Percentiles rank a stretch among this genome's conserved stretches.
Conservation (phyloP, 1,139 yeast genomes). For the Kazachstania sp. region DNA sequence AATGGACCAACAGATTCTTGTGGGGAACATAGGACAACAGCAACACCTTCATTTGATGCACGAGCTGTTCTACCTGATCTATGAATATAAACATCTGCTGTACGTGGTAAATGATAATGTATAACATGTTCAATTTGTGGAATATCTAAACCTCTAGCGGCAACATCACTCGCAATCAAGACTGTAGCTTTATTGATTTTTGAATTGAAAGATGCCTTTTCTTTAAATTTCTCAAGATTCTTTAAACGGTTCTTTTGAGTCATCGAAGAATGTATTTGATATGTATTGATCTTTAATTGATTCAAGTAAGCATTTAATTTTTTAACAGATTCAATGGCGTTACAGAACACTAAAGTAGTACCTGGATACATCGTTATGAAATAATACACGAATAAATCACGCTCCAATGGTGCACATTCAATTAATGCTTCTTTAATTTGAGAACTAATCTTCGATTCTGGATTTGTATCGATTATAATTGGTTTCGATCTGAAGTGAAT, state of each 20-base stretch:
- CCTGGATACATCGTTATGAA: constrained; percentile 84
- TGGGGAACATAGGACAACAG: constrained; percentile 87
- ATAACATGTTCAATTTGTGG: constrained; percentile 88
- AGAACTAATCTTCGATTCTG: constrained; percentile 70
- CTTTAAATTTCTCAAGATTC: constrained; percentile 66
- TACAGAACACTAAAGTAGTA: constrained; percentile 82
- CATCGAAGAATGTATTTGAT: constrained; percentile 89
- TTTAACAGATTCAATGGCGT: constrained; percentile 88
- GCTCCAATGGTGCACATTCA: constrained; percentile 84
- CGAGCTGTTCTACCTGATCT: constrained; percentile 98
- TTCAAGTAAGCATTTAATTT: constrained; percentile 69
- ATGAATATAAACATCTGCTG: constrained; percentile 92
- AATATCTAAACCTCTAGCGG: constrained; percentile 96
- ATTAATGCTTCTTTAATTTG: constrained; percentile 77
- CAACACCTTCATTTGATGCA: constrained; percentile 89
- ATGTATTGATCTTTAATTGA: constrained; percentile 61
- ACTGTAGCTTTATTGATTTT: constrained; percentile 46
- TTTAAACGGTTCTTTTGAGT: constrained; percentile 86
- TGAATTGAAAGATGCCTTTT: constrained; percentile 37
- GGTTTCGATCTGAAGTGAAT: constrained; percentile 57
- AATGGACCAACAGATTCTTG: constrained; percentile 88
- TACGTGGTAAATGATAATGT: constrained; percentile 89
- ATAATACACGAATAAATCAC: constrained; percentile 85
- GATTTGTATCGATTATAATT: constrained; percentile 72
- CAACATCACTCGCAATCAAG: constrained; percentile 91